phyloP scores from a whole-genome alignment of 345 rosid species.

The Rubroshorea leprosula region DNA sequence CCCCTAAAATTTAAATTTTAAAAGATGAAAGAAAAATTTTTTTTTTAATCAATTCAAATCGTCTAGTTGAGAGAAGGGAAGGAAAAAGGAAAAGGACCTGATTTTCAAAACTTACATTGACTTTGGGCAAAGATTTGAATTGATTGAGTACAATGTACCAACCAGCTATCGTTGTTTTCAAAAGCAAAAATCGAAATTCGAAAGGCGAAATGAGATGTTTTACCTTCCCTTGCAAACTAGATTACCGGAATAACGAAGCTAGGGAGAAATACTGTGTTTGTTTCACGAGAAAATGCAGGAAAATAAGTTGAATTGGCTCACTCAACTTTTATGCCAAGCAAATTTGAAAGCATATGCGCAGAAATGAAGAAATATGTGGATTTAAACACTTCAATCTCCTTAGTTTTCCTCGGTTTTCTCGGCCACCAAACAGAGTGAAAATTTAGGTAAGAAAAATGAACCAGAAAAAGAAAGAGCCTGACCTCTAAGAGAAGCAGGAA shows the following conservation, averaged over 20 bases:
- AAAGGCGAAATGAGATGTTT: background rate
- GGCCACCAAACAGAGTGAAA: constrained; percentile 17
- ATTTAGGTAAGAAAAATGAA: background rate
- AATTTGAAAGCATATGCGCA: background rate
- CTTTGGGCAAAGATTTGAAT: background rate
- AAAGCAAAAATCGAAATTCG: background rate
- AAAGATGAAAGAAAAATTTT: background rate
- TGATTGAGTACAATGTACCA: background rate
- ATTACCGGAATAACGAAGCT: background rate
- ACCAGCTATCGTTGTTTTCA: background rate
- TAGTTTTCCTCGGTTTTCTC: background rate
- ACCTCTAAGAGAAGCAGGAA: constrained; percentile 36
- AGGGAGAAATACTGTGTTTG: constrained; percentile 11
- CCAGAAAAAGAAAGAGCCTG: background rate
- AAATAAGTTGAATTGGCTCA: background rate
- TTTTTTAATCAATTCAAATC: too few relatives aligned
- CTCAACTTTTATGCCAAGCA: background rate
- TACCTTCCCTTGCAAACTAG: background rate
- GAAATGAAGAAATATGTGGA: background rate
- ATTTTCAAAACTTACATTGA: background rate
- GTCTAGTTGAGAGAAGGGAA: background rate
- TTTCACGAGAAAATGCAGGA: constrained; percentile 14
- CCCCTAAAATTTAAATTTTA: background rate
- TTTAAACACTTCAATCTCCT: background rate
- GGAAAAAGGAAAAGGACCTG: background rate